A percentile compares a stretch with the other conserved stretches of the same genome.
phyloP scores from a whole-genome alignment of 1,139 yeast genomes.

The Debaryomyces sp. region DNA sequence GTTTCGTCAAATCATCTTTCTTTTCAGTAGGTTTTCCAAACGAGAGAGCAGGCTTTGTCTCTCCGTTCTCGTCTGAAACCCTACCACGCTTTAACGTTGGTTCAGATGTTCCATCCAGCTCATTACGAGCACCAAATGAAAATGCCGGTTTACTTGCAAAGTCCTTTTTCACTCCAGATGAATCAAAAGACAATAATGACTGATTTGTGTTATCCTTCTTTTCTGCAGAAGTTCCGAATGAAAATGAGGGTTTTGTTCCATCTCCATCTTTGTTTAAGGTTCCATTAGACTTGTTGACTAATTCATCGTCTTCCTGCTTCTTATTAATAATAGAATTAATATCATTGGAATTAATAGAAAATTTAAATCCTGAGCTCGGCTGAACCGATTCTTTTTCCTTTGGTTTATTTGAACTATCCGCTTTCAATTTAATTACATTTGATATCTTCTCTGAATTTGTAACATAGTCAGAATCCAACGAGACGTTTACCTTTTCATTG shows the following conservation, averaged over 20 bases:
- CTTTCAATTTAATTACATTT: slow-evolving; percentile 3
- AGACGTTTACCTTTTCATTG: slow-evolving; percentile 20
- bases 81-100: background rate
- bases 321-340: slow-evolving; percentile 26
- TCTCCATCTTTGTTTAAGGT: background rate
- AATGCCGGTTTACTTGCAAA: slow-evolving; percentile 10
- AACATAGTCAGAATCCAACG: slow-evolving; percentile 32
- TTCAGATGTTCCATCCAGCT: background rate
- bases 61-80: background rate
- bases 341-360: slow-evolving; percentile 32
- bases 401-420: slow-evolving; percentile 9
- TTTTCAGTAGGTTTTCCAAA: slow-evolving; percentile 1
- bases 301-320: slow-evolving; percentile 19
- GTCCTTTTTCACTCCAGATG: background rate
- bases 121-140: slow-evolving; percentile 12
- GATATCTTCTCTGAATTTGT: slow-evolving; percentile 28
- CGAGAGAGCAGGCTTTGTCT: slow-evolving; percentile 3
- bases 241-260: slow-evolving; percentile 9
- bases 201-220: slow-evolving; percentile 7
- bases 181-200: slow-evolving; percentile 9
- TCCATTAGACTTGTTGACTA: slow-evolving; percentile 9
- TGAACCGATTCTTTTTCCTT: slow-evolving; percentile 16
- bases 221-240: slow-evolving; percentile 11
- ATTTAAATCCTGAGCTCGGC: slow-evolving; percentile 45
- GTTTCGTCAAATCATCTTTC: background rate